Percentiles rank a stretch among this genome's conserved stretches.
phyloP scores from a whole-genome alignment of 805 yeast species.

The Ascoidea asiatica region DNA sequence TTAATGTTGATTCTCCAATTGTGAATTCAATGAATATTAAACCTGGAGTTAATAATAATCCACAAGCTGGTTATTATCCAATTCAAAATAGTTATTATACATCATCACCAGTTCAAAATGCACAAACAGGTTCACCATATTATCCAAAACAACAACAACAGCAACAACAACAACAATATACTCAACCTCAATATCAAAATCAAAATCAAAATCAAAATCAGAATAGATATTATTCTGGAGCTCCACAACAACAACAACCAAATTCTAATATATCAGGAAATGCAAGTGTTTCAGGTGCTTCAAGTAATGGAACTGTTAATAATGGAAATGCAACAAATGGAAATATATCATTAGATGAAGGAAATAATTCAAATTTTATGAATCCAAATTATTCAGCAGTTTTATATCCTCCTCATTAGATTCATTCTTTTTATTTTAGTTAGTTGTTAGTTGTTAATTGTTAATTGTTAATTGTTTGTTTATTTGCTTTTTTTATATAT shows the following conservation, averaged over 20 bases:
- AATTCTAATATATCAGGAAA: not conserved
- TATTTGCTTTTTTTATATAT: too few relatives aligned
- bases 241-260: not conserved
- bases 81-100: too few relatives aligned
- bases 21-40: not conserved
- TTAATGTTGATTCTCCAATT: not conserved
- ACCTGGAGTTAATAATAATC: not conserved
- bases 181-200: not conserved
- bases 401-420: not conserved
- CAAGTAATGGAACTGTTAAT: not conserved
- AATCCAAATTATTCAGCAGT: not conserved
- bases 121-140: too few relatives aligned
- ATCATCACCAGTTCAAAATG: too few relatives aligned
- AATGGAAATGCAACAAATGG: slow-evolving; percentile 1
- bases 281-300: not conserved
- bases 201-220: too few relatives aligned
- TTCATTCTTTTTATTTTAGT: too few relatives aligned
- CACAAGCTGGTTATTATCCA: not conserved
- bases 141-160: slow-evolving; percentile 1
- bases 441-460: too few relatives aligned
- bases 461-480: too few relatives aligned
- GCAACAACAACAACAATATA: slow-evolving; percentile 1
- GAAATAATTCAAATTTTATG: not conserved
- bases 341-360: not conserved
- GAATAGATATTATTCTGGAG: not conserved